Evolutionary conservation across 352 stramenopile genomes (phyloP), one percentile per base, ranked within the genome.

Genomic region (Pythium graminicola): DNA sequence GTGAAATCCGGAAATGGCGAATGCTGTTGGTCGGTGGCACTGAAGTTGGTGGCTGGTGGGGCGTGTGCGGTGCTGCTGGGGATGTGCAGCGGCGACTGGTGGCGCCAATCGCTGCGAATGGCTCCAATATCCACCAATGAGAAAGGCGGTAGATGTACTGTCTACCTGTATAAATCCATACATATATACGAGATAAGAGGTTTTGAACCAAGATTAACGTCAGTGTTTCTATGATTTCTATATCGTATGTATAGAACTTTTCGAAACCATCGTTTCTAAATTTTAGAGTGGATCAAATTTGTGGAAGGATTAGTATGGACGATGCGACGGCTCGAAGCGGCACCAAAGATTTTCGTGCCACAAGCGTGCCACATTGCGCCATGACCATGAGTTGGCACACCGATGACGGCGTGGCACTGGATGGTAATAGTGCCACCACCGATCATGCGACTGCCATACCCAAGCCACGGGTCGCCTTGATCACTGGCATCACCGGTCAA

Each of bases 401-500:
- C 32, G 51, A 22, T n/a, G 54, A 40, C 20, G 20, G 16, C 17
- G 19, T 20, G 4, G 10, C 35, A 3, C 6, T 22, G 42, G 43
- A 20, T 19, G 5, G 20, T 4, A 13, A 22, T 6, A 40, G 16
- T 16, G n/a, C 17, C 9, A 14, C 17, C 5, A 17, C 8, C 38
- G 38, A 44, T 8, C 4, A 44, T 16, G 16, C 31, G 31, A 36
- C 8, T 36, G 31, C 27, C 2, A n/a, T 17, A 19, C 26, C 19
- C 5, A 28, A 33, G 26, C 27, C 48, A n/a, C 48, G 49, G 16
- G 78, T 93, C 24, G 95, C 95, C 28, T 73, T 99, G 16, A 97
- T 99, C 67, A 99, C 96, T 9, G 97, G 97, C 47, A 98, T 99
- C 69, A 99, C 97, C 17, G 97, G 97, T 17, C 97, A 99, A 68